Conservation (phyloP, 2,329 filamentous ascomycete genomes). For the Colletotrichum nymphaeae region DNA sequence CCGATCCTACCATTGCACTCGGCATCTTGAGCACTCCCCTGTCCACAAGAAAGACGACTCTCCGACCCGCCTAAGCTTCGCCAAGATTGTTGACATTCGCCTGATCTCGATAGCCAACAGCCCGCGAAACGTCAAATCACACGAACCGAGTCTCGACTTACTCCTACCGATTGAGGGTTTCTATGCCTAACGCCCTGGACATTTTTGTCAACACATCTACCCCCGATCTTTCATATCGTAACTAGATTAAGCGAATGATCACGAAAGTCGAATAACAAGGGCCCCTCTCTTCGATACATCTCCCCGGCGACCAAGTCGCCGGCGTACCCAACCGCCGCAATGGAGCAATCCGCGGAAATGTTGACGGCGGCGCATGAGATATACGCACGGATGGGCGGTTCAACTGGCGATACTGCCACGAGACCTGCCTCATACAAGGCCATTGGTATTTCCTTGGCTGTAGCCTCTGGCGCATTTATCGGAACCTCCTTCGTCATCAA, state of each 20-base stretch:
- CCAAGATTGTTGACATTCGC: slow-evolving; percentile 34
- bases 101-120: not conserved
- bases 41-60: not conserved
- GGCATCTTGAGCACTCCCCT: not conserved
- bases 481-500: slow-evolving; percentile 96
- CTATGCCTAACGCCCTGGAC: slow-evolving; percentile 1
- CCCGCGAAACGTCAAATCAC: not conserved
- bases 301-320: slow-evolving; percentile 30
- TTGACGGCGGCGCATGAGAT: slow-evolving; percentile 31
- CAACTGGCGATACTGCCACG: slow-evolving; percentile 36
- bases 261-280: slow-evolving; percentile 20
- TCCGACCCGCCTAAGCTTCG: slow-evolving; percentile 11
- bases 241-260: slow-evolving; percentile 21
- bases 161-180: not conserved
- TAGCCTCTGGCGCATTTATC: slow-evolving; percentile 92
- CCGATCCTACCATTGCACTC: not conserved
- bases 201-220: not conserved
- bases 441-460: slow-evolving; percentile 86
- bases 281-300: slow-evolving; percentile 3
- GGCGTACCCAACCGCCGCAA: slow-evolving; percentile 13
- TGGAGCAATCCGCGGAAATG: slow-evolving; percentile 31
- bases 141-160: not conserved
- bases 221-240: not conserved
- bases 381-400: slow-evolving; percentile 33
- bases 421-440: slow-evolving; percentile 78